A percentile compares a stretch with the other conserved stretches of the same genome.
Evolutionary conservation across 2,329 filamentous ascomycete genomes (phyloP).

Genomic region (Aspergillus sp.): DNA sequence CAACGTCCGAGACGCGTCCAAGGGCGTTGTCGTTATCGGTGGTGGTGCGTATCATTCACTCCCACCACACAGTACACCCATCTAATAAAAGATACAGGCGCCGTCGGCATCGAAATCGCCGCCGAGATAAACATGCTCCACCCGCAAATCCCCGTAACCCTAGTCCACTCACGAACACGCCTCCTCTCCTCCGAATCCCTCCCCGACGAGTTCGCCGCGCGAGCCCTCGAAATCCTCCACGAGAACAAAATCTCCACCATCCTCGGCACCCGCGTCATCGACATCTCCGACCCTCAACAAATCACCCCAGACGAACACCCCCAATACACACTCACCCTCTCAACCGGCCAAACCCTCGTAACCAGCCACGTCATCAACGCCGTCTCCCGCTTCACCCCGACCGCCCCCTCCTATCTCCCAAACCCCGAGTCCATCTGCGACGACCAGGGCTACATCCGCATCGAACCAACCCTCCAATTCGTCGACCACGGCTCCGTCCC

Average conservation of each 20-base stretch:
- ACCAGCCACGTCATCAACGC: slow-evolving; percentile 72
- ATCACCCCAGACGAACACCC: slow-evolving; percentile 10
- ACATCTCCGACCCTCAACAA: slow-evolving; percentile 26
- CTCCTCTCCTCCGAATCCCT: slow-evolving; percentile 76
- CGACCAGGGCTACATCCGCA: slow-evolving; percentile 67
- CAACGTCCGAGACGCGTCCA: slow-evolving; percentile 53
- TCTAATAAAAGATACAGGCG: slow-evolving; percentile 50
- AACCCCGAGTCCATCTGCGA: slow-evolving; percentile 55
- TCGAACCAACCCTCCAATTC: slow-evolving; percentile 64
- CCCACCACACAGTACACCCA: neutral
- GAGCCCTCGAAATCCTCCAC: slow-evolving; percentile 61
- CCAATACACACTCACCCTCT: slow-evolving; percentile 56
- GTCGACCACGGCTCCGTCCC: slow-evolving; percentile 49
- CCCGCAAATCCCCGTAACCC: slow-evolving; percentile 68
- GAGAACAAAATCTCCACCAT: slow-evolving; percentile 61
- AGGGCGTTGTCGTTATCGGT: slow-evolving; percentile 69
- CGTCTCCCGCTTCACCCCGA: slow-evolving; percentile 66
- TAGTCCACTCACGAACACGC: slow-evolving; percentile 73
- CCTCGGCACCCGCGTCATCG: slow-evolving; percentile 33
- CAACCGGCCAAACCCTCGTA: slow-evolving; percentile 62
- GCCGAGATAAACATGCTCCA: slow-evolving; percentile 73
- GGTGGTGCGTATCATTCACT: slow-evolving; percentile 53
- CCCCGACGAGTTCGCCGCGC: slow-evolving; percentile 67
- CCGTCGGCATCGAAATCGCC: slow-evolving; percentile 82
- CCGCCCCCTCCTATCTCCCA: slow-evolving; percentile 65